phyloP scores from a whole-genome alignment of 2,329 filamentous ascomycete genomes.

The Ambrosiella cleistominuta region DNA sequence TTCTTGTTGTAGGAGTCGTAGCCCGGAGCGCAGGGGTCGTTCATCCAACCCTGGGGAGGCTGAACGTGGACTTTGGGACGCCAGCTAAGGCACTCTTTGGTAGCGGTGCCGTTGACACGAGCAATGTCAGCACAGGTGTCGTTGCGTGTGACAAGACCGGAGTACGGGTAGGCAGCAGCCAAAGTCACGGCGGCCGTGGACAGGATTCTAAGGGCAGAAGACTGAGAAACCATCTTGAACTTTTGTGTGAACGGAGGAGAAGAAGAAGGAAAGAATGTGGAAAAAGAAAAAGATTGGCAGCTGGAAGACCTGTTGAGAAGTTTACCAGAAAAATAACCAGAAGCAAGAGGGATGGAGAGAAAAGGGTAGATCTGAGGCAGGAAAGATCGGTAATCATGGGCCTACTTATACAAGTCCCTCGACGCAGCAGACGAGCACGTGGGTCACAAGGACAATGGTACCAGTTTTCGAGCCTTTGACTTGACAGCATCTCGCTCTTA shows the following conservation, averaged over 20 bases:
- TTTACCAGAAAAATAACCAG: constrained; percentile 1
- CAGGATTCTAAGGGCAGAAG: constrained; percentile 1
- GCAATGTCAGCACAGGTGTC: constrained; percentile 7
- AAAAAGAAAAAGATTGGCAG: not conserved
- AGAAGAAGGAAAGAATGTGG: not conserved
- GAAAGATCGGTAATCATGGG: not conserved
- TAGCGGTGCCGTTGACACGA: constrained; percentile 6
- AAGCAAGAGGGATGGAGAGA: not conserved
- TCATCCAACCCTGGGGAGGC: constrained; percentile 23
- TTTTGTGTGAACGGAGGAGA: not conserved
- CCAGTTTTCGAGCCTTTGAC: not conserved
- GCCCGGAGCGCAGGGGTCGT: constrained; percentile 29
- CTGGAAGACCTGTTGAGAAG: not conserved
- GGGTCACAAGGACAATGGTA: too few relatives aligned
- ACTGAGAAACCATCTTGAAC: constrained; percentile 8
- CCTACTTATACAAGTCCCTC: constrained; percentile 1
- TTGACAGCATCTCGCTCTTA: not conserved
- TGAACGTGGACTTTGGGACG: constrained; percentile 24
- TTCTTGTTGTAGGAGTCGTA: constrained; percentile 26
- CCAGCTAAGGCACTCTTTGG: constrained; percentile 10
- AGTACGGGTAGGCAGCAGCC: not conserved
- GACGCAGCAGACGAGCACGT: too few relatives aligned
- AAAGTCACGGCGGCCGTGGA: constrained; percentile 6
- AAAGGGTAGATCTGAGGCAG: not conserved
- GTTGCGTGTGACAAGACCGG: not conserved